Evolutionary conservation across 192 early-diverging fungal genomes (phyloP), one percentile per base, ranked within the genome.

Genomic region (Coemansia sp.): DNA sequence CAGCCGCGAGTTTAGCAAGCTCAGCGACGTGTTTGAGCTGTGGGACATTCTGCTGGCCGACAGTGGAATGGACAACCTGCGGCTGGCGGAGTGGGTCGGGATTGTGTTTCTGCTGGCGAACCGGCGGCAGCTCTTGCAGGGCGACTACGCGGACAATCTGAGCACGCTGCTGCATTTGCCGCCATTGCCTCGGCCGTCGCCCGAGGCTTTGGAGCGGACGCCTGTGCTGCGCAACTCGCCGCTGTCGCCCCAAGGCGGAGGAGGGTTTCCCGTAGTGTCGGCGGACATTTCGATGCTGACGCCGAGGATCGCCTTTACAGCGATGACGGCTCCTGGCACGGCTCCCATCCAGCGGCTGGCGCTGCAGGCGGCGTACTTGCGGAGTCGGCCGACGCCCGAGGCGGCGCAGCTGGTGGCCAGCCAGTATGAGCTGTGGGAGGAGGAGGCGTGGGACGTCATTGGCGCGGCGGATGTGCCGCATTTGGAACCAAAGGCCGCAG

Each of bases 11-110:
- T 91, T 98, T 45, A 59, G 86, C 12, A 62, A 59, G 4, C 84
- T 96, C 22, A 68, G 86, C 6, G 76, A 93, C 24, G 75, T 94
- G 17, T 57, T 95, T 15, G 53, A 54, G n/a, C 76, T 98, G 22
- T 98, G 96, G 96, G 94, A 96, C 60, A 90, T 88, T n/a, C 82
- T 98, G 25, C 91, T 97, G 77, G 91, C 93, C 14, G 89, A 96
- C 54, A 91, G 92, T 70, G 73, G 86, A 27, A 40, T 53, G 1
- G 79, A 74, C 2, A 87, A 87, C 25, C 74, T 96, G 29, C 84
- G 86, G 20, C 85, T 96, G 36, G 92, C 89, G 10, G 94, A 96
- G 43, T 97, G 91, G 87, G 68, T 96, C 5, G 89, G 88, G 36
- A 65, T 95, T 4, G 90, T 90, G 5, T 67, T 98, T 64, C 71